Base-by-base conservation (phyloP, 1,139 yeast species). In the Taphrina pruni region DNA sequence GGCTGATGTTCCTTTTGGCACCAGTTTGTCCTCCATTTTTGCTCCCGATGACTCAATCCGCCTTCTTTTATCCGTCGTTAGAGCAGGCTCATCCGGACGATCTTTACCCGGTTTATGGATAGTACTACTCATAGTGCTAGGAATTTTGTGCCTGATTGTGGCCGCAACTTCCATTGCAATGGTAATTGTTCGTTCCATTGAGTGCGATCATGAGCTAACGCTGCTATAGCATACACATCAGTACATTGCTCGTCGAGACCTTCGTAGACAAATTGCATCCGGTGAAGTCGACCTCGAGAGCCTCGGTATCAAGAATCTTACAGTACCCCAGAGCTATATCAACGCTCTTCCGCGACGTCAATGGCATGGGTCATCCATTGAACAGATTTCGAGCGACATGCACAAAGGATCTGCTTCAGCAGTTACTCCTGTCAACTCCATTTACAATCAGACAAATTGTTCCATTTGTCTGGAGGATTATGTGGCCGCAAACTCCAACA, bases 381-480 rank as follows among this genome's bases (percentile, higher is more conserved):
- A 39, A 32, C 45, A 12, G 14, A 20, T 38, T 6, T n/a, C 2
- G 20, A 32, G 26, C 45, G n/a, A 12, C n/a, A 12, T 17, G 20
- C 14, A 21, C n/a, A 57, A 54, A 2, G 21, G 54, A 21, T 14
- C 14, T 6, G 51, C 48, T 9, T 21, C 21, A 12, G 26, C 39
- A 14, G 35, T 51, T 11, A 43, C 12, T 17, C 14, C 50, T 36
- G 51, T 55, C 1, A 50, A 45, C 8, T 26, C 67, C 20, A 57
- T 36, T 35, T 65, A 41, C 64, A 70, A 72, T 12, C 77, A 75
- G 61, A 64, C 75, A 6, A 70, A 73, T n/a, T 75, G 77, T 58
- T 74, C 77, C 11, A 75, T 75, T 46, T 75, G 77, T 67, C 69
- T 75, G 20, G 77, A 75, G 36, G 77, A 75, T 45, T 75, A 72